Evolutionary conservation across 2,329 filamentous ascomycete genomes (phyloP).

Genomic region (Ceratocystis ficicola): DNA sequence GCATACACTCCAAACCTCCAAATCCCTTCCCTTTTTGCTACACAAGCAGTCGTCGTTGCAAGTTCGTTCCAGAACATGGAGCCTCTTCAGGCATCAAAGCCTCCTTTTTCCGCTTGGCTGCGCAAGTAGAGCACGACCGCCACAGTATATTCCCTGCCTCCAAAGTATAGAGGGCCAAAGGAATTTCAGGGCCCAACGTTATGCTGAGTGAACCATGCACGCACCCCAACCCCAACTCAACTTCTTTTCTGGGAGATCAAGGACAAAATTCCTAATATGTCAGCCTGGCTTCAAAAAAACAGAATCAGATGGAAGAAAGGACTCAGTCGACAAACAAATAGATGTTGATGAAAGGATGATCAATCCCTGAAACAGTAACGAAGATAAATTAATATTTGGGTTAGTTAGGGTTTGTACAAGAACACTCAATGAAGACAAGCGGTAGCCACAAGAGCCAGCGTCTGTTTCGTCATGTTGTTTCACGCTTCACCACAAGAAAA

Average conservation of each 20-base stretch:
- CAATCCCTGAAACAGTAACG: background rate
- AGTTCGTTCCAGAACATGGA: background rate
- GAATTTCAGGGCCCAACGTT: slow-evolving; percentile 3
- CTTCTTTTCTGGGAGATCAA: background rate
- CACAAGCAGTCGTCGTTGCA: background rate
- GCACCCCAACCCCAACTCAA: slow-evolving; percentile 11
- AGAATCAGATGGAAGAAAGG: background rate
- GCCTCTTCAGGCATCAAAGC: background rate
- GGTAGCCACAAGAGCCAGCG: background rate
- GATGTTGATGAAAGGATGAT: background rate
- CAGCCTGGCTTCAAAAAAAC: background rate
- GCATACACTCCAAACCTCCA: background rate
- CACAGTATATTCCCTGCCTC: no score
- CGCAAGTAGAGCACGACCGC: no score
- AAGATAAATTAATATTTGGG: background rate
- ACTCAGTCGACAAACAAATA: background rate
- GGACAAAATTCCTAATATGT: background rate
- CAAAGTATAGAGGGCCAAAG: background rate
- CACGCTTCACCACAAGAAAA: background rate
- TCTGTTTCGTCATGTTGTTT: background rate
- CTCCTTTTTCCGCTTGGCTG: background rate
- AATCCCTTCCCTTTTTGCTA: background rate
- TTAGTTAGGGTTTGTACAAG: no score
- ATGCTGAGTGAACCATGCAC: background rate
- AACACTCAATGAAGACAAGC: no score